Conservation (phyloP, 2,329 filamentous ascomycete species). For the Talaromyces verruculosus region DNA sequence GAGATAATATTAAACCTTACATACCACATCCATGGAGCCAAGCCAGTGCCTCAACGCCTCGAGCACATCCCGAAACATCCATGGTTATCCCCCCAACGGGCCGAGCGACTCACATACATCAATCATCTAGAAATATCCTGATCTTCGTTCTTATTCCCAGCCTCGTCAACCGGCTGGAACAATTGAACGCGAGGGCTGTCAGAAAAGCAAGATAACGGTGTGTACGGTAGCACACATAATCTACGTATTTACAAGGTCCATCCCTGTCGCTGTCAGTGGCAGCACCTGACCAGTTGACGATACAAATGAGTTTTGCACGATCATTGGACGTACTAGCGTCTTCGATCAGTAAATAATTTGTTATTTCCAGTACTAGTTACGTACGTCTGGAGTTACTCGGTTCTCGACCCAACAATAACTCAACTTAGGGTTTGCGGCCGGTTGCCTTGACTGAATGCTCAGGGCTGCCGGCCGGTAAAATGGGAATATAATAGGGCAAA, state of each 20-base stretch:
- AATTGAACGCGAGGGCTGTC: neutral
- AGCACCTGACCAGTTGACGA: neutral
- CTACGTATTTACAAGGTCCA: neutral
- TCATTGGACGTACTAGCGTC: neutral
- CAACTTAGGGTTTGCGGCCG: neutral
- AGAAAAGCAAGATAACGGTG: neutral
- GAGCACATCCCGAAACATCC: neutral
- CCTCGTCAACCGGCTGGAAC: neutral
- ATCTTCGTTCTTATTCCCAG: neutral
- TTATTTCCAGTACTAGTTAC: neutral
- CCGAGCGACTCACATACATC: neutral
- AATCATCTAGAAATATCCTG: neutral
- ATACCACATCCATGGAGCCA: neutral
- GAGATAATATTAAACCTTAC: neutral
- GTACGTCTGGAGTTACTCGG: neutral
- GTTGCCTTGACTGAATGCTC: neutral
- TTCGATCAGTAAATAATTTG: neutral
- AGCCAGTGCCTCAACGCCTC: neutral
- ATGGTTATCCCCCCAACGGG: neutral
- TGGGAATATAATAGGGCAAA: neutral
- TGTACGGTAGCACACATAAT: neutral
- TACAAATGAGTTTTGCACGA: neutral
- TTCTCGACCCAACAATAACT: neutral
- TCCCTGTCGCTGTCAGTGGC: neutral
- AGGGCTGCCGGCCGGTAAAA: neutral